These are phyloP conservation scores for Fusarium temperatum DNA, from an alignment of 2,329 filamentous ascomycete genomes.

Conservation along the genomic window DNA sequence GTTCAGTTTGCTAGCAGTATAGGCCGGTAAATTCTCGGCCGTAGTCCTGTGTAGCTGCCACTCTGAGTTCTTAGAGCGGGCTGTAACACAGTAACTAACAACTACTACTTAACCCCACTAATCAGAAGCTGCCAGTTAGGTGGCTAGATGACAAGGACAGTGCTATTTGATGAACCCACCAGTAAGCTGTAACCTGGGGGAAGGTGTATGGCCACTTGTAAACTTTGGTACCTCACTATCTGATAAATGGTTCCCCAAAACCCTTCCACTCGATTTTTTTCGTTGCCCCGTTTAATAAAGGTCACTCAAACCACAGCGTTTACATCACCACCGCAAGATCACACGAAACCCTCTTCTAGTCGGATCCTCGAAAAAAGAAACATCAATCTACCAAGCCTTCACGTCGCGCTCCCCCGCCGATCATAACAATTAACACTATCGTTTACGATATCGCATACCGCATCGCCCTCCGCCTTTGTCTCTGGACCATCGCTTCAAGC, in stretches of 20 bases:
- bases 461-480: conserved; percentile 29
- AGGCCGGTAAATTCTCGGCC: conserved; percentile 46
- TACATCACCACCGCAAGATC: conserved; percentile 44
- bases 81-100: neutral
- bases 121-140: conserved; percentile 21
- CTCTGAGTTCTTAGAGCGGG: conserved; percentile 2
- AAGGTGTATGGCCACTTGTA: conserved; percentile 12
- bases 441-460: conserved; percentile 34
- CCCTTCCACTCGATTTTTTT: conserved; percentile 47
- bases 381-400: conserved; percentile 1
- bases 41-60: neutral
- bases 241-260: conserved; percentile 46
- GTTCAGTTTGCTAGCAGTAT: neutral
- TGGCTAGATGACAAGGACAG: conserved; percentile 23
- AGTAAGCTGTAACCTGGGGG: conserved; percentile 13
- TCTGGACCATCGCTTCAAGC: conserved; percentile 32
- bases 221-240: conserved; percentile 38
- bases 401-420: conserved; percentile 35
- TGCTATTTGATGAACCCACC: conserved; percentile 11
- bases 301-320: conserved; percentile 38
- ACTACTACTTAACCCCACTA: conserved; percentile 29
- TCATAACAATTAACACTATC: conserved; percentile 30
- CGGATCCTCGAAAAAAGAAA: conserved; percentile 28
- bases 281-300: conserved; percentile 40
- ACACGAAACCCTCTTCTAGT: conserved; percentile 37